A percentile compares a stretch with the other conserved stretches of the same genome.
These are phyloP conservation scores for Gossypium davidsonii DNA, from an alignment of 441 rosid species.

Conservation along the genomic window DNA sequence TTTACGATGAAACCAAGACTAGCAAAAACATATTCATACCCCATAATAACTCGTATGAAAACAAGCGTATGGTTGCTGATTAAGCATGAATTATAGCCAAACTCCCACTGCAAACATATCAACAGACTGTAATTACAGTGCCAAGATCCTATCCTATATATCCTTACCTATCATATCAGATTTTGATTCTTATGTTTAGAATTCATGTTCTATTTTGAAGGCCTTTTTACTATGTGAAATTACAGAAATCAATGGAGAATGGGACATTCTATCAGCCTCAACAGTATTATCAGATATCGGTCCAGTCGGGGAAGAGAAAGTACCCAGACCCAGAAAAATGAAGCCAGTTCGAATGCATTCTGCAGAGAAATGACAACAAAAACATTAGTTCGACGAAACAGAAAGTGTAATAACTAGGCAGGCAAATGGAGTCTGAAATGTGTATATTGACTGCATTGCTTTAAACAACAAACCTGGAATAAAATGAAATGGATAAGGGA, in stretches of 20 bases:
- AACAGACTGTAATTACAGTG: constrained; percentile 11
- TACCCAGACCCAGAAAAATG: constrained; percentile 98
- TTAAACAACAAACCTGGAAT: constrained; percentile 44
- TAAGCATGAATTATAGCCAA: constrained; percentile 62
- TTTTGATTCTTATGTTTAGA: background rate
- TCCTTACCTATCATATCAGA: background rate
- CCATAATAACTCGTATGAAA: constrained; percentile 62
- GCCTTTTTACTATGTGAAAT: background rate
- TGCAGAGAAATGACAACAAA: constrained; percentile 20
- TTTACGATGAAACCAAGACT: background rate
- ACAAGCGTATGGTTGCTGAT: constrained; percentile 53
- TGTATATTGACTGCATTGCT: background rate
- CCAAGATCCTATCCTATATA: background rate
- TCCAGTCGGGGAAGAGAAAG: constrained; percentile 22
- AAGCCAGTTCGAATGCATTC: constrained; percentile 73
- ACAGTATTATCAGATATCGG: background rate
- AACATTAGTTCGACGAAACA: constrained; percentile 10
- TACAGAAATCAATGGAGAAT: background rate
- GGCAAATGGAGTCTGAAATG: background rate
- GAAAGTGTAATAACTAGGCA: background rate
- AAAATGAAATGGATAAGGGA: constrained; percentile 56
- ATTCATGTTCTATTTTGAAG: background rate
- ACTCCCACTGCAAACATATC: constrained; percentile 51
- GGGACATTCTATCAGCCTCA: background rate
- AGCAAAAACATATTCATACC: constrained; percentile 36